A percentile compares a stretch with the other conserved stretches of the same genome.
Evolutionary conservation across 2,329 filamentous ascomycete species (phyloP).

Genomic region (Lasiodiplodia citricola): DNA sequence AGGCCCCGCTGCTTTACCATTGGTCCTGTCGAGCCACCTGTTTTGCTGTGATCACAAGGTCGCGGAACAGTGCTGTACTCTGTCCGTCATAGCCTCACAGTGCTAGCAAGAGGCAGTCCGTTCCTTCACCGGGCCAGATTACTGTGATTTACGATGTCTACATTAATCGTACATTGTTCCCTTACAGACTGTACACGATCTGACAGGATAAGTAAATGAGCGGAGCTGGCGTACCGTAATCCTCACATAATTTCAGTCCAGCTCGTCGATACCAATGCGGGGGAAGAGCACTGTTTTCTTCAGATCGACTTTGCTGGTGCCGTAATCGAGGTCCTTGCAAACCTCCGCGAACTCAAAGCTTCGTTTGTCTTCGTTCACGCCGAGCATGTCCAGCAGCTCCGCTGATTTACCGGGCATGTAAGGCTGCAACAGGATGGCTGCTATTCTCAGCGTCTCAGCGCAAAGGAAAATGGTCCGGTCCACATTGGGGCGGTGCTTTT

Average conservation of each 20-base stretch:
- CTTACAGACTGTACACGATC: background rate
- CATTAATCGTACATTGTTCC: background rate
- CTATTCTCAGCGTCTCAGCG: constrained; percentile 78
- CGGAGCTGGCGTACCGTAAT: background rate
- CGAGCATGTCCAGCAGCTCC: constrained; percentile 76
- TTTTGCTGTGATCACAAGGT: constrained; percentile 6
- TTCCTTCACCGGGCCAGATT: background rate
- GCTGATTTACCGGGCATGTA: constrained; percentile 83
- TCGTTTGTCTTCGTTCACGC: constrained; percentile 68
- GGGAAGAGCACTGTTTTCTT: constrained; percentile 59
- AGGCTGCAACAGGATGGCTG: constrained; percentile 84
- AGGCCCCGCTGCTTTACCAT: background rate
- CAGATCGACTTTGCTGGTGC: constrained; percentile 51
- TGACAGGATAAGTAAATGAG: background rate
- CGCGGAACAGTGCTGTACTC: background rate
- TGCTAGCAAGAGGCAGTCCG: background rate
- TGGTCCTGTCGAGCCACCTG: background rate
- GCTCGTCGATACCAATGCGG: constrained; percentile 18
- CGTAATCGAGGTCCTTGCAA: constrained; percentile 73
- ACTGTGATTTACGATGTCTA: background rate
- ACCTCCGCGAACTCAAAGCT: constrained; percentile 66
- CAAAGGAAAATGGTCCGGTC: constrained; percentile 70
- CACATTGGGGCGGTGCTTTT: constrained; percentile 42
- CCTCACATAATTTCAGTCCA: background rate
- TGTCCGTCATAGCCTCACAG: background rate